These are phyloP conservation scores for Ganoderma multipileum DNA, from an alignment of 1,284 basidiomycete genomes.

Conservation along the genomic window DNA sequence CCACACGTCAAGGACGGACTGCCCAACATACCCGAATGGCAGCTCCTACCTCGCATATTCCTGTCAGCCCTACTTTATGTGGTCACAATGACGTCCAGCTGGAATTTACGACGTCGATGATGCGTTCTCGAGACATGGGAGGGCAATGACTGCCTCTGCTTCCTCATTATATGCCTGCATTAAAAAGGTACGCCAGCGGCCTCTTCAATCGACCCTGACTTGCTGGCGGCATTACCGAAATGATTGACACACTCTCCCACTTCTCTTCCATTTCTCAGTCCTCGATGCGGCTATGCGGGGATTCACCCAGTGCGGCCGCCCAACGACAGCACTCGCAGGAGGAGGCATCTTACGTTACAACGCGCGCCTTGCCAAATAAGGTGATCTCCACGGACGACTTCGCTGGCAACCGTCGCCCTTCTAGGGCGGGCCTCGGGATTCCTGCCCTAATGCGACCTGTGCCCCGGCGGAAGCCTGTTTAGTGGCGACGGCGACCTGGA, in stretches of 20 bases:
- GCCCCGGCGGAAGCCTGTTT: not conserved
- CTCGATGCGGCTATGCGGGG: not conserved
- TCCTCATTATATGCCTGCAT: not conserved
- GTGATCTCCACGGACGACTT: not conserved
- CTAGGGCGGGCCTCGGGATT: not conserved
- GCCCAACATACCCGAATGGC: not conserved
- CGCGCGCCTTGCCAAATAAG: not conserved
- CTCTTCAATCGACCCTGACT: not conserved
- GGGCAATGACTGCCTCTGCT: not conserved
- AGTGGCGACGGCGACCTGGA: not conserved
- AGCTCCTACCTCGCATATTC: not conserved
- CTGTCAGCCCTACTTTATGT: too few relatives aligned
- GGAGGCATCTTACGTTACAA: not conserved
- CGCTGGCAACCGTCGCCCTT: slow-evolving; percentile 3
- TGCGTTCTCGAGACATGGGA: not conserved
- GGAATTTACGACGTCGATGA: not conserved
- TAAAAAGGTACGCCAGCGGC: not conserved
- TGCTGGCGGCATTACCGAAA: not conserved
- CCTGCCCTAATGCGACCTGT: not conserved
- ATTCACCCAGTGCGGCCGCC: not conserved
- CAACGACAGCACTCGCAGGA: not conserved
- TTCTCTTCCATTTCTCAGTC: not conserved
- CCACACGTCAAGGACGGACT: not conserved
- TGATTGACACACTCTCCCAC: not conserved
- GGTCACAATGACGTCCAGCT: not conserved